Percentiles rank a stretch among this genome's conserved stretches.
Evolutionary conservation across 345 rosid species (phyloP).

Genomic region (Schrenkiella parvula): DNA sequence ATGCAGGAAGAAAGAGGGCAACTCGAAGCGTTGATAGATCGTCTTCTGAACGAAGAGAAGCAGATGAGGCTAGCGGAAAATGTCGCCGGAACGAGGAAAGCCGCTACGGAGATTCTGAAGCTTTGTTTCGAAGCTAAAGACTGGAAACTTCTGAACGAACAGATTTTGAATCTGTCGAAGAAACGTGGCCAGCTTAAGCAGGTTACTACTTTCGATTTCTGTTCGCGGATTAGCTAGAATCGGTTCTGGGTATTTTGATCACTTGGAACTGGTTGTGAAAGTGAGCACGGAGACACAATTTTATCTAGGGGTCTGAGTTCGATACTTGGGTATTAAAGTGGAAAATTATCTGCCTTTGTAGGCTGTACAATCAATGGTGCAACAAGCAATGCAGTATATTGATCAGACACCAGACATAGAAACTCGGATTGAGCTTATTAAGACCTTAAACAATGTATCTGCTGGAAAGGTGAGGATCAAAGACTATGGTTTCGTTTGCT

Average conservation of each 20-base stretch:
- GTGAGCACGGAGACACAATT: background rate
- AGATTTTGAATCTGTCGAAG: conserved; percentile 71
- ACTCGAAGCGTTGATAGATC: conserved; percentile 63
- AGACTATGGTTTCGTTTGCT: background rate
- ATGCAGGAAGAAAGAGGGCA: conserved; percentile 47
- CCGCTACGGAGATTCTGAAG: conserved; percentile 63
- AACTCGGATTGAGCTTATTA: conserved; percentile 72
- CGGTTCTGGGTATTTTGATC: background rate
- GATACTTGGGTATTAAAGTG: background rate
- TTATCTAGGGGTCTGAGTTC: background rate
- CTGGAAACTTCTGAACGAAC: conserved; percentile 56
- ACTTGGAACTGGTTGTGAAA: background rate
- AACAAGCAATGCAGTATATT: conserved; percentile 86
- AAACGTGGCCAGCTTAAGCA: conserved; percentile 91
- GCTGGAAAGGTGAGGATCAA: conserved; percentile 74
- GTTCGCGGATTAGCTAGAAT: background rate
- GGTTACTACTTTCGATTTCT: conserved; percentile 36
- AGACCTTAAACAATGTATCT: conserved; percentile 66
- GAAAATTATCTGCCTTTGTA: conserved; percentile 10
- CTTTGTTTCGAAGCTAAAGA: conserved; percentile 86
- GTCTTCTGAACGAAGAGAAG: conserved; percentile 72
- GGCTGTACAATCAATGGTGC: conserved; percentile 92
- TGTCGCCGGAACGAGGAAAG: conserved; percentile 71
- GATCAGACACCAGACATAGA: conserved; percentile 87
- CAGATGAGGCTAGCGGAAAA: conserved; percentile 80